Evolutionary conservation across 2,329 filamentous ascomycete species (phyloP), one percentile per base, ranked within the genome.

Genomic region (Leptosphaerulina australis): DNA sequence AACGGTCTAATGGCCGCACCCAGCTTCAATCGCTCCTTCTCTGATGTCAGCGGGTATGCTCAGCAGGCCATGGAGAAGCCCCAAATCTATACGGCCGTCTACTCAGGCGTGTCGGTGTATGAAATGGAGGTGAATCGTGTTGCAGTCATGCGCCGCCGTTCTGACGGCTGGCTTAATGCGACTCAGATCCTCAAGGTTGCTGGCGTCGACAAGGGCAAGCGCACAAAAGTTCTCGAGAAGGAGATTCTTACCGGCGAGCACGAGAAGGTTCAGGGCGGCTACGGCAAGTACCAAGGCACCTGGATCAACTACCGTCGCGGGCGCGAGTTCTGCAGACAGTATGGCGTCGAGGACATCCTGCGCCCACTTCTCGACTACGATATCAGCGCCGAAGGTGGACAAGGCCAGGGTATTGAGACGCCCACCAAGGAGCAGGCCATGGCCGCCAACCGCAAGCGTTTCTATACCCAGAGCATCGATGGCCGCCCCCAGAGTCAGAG

Each of bases 401-500:
- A 85, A 39, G 87, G 88, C 47, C 84, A 86, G 36, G 89, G 88
- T 60, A 83, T 96, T 63, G 93, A 97, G 66, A 97, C 94, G 0
- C 94, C 94, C 0, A 99, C 94, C 28, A 99, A 99, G 74, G 94
- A 97, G 74, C 94, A 97, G 74, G 94, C 94, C 53, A 96, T 97
- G 92, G 94, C 94, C 9, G 93, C 93, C 12, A 80, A 80, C 74
- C 81, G 94, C 60, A 97, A 99, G 73, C 85, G 93, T 59, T 85
- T 97, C 74, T 97, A 97, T 75, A 96, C 88, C 59, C 81, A 84
- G 37, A 83, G 81, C 35, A 79, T 84, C 44, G 90, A 96, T 50
- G 84, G 81, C 38, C 83, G 91, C 39, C 76, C 81, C 10, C 85
- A 84, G 63, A 85, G 83, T 44, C 78, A 81, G 55, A 75, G 66